A percentile compares a stretch with the other conserved stretches of the same genome.
phyloP scores from a whole-genome alignment of 73 alveolate species.

The Breviolum minutum region DNA sequence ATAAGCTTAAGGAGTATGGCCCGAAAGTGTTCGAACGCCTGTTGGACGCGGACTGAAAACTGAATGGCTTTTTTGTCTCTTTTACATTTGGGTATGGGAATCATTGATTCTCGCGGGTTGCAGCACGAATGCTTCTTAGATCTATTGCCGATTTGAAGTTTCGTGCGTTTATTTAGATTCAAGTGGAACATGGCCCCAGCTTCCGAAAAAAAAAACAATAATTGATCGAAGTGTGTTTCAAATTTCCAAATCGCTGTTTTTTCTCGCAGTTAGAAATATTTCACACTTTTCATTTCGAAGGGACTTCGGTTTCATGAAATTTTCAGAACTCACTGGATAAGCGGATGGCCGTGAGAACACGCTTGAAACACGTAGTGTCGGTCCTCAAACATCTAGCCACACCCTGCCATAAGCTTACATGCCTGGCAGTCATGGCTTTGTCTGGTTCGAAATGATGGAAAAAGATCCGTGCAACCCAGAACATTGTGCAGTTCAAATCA shows the following conservation, averaged over 20 bases:
- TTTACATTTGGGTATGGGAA: not conserved
- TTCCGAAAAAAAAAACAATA: too few species aligned
- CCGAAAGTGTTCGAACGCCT: not conserved
- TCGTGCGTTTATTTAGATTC: too few species aligned
- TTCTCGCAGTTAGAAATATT: not conserved
- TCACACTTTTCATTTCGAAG: not conserved
- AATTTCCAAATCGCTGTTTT: not conserved
- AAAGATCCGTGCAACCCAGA: not conserved
- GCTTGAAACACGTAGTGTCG: not conserved
- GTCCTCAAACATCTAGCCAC: not conserved
- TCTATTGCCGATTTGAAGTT: too few species aligned
- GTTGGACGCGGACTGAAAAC: not conserved
- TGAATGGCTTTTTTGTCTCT: not conserved
- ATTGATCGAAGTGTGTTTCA: not conserved
- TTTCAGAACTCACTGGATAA: too few species aligned
- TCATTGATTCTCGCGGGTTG: not conserved
- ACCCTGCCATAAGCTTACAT: not conserved
- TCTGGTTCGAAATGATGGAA: not conserved
- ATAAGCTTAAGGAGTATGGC: not conserved
- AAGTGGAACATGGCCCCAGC: too few species aligned
- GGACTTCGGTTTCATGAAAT: not conserved
- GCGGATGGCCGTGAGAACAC: not conserved
- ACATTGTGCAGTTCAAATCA: not conserved
- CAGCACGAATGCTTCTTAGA: too few species aligned
- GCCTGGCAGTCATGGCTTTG: not conserved